Base-by-base conservation (phyloP, 73 alveolate species). In the Paramecium sonneborni region DNA sequence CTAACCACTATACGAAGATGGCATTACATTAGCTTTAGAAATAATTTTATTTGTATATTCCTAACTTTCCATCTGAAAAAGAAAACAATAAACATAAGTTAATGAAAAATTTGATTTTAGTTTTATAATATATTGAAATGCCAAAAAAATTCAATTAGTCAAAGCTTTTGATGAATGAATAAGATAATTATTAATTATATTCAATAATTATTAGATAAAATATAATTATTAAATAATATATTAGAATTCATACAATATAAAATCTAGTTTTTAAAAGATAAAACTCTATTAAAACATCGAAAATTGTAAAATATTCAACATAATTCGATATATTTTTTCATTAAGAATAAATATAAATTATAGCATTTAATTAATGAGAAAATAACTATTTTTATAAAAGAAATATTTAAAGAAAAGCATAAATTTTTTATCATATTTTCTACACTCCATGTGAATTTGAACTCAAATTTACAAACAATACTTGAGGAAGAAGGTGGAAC, bases 1-100 rank as follows among this genome's bases (percentile, higher is more conserved):
- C 86, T 79, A 30, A 79, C 90, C 76, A 79, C 90, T 79, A 79
- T 79, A 79, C 90, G 76, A 79, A 43, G 90, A 79, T 79, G 90
- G 90, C 90, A 39, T 79, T 18, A 15, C 90, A 43, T 15, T 52
- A 52, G 18, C 15, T 52, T 18, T 52, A 52, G 7, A 4, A 18
- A 52, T 11, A 18, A 52, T 3, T 5, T 52, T 3, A 12, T 52
- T 52, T 52, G 68, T 52, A 52, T 52, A 52, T 30, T 52, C 30
- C 7, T 52, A 18, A 6, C 68, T 0, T 18, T 52, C 30, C 68
- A 0, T 52, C 46, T 62, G 24, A 62, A 23, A 23, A 24, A 62
- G 2, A 6, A 5, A 62, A 7, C 2, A 3, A 0, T 4, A 11
- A 23, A 62, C 84, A 26, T 62, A 23, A 26, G 24, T 26, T 9